Percentiles rank a stretch among this genome's conserved stretches.
These are phyloP conservation scores for Aurantiochytrium sp. DNA, from an alignment of 108 stramenopile species.

Conservation along the genomic window DNA sequence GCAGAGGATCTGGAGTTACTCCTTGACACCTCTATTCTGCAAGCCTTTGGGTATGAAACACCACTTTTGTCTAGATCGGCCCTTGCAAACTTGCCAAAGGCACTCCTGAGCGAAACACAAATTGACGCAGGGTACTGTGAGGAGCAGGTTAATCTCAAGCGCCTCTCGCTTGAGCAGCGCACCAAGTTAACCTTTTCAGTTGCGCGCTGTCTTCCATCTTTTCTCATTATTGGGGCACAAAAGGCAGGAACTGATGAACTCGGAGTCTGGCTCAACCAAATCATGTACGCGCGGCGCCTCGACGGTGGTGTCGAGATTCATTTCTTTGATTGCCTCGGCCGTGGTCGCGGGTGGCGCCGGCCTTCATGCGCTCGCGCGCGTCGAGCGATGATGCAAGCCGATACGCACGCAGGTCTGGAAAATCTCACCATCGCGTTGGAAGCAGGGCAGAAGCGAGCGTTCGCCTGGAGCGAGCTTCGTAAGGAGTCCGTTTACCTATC, in stretches of 20 bases:
- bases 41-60: not conserved
- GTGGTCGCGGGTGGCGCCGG: not conserved
- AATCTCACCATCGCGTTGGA: not conserved
- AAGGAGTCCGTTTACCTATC: not conserved
- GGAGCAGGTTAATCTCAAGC: not conserved
- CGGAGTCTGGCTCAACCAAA: not conserved
- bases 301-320: not conserved
- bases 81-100: not conserved
- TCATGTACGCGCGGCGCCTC: not conserved
- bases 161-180: not conserved
- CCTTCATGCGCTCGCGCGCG: not conserved
- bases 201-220: not conserved
- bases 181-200: not conserved
- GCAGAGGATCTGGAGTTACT: not conserved
- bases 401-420: not conserved
- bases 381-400: not conserved
- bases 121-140: not conserved
- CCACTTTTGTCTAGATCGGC: not conserved
- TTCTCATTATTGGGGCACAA: slow-evolving; percentile 13
- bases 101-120: not conserved
- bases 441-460: not conserved
- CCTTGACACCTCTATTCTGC: not conserved
- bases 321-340: not conserved
- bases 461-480: not conserved
- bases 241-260: slow-evolving; percentile 16